Percentiles rank a stretch among this genome's conserved stretches.
Evolutionary conservation across 306 rosid genomes (phyloP).

Genomic region (Pyrus bretschneideri): DNA sequence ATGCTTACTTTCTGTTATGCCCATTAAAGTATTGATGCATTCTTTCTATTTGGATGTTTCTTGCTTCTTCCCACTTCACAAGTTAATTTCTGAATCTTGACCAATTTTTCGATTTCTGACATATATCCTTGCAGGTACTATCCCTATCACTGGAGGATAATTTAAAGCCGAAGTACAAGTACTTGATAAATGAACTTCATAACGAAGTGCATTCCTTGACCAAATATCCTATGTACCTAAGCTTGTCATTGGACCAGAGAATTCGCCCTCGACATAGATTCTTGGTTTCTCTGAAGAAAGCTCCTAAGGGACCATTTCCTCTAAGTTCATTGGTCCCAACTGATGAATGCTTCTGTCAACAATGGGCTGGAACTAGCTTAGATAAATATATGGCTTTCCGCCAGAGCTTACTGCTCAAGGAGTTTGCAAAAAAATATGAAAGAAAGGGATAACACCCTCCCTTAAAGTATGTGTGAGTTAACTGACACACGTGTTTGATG

Average conservation of each 20-base stretch:
- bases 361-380: constrained; percentile 89
- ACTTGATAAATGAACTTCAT: constrained; percentile 79
- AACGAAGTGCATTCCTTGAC: constrained; percentile 89
- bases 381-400: constrained; percentile 83
- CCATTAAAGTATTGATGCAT: background rate
- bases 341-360: constrained; percentile 83
- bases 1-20: constrained; percentile 10
- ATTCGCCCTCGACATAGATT: constrained; percentile 97
- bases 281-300: constrained; percentile 88
- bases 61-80: background rate
- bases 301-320: constrained; percentile 96
- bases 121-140: constrained; percentile 57
- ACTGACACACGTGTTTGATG: constrained; percentile 17
- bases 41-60: background rate
- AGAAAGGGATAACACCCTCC: constrained; percentile 35
- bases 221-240: constrained; percentile 89
- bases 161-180: constrained; percentile 89
- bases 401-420: constrained; percentile 59
- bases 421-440: constrained; percentile 73
- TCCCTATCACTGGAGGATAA: constrained; percentile 89
- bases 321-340: constrained; percentile 84
- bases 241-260: constrained; percentile 94
- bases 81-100: background rate
- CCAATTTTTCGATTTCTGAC: background rate
- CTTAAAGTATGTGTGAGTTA: constrained; percentile 12